Evolutionary conservation across 2,329 filamentous ascomycete genomes (phyloP).

Genomic region (Penicillium rolfsii): DNA sequence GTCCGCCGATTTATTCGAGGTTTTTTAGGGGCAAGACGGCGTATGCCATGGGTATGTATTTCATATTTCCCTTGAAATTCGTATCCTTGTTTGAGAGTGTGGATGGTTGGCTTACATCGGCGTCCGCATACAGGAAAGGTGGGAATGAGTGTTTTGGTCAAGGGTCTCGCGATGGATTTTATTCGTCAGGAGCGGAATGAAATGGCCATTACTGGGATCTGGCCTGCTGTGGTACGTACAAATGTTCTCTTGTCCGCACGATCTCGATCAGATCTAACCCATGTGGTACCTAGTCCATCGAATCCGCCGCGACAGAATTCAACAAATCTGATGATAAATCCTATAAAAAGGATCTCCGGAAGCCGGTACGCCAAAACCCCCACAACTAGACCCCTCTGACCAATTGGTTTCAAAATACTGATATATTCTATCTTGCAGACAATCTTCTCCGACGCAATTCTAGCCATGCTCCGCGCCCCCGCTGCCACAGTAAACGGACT

Average conservation of each 20-base stretch:
- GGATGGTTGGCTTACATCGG: conserved; percentile 4
- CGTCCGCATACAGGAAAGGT: conserved; percentile 61
- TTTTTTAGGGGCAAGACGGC: conserved; percentile 86
- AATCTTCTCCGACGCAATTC: conserved; percentile 79
- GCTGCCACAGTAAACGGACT: conserved; percentile 68
- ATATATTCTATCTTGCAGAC: conserved; percentile 37
- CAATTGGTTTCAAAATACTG: too few species aligned
- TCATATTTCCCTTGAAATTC: too few species aligned
- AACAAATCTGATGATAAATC: conserved; percentile 52
- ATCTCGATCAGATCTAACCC: too few species aligned
- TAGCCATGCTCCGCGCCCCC: conserved; percentile 69
- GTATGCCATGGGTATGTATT: conserved; percentile 65
- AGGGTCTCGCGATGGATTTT: conserved; percentile 82
- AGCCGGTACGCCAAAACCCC: conserved; percentile 48
- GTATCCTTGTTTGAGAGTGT: not conserved
- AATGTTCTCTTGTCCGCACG: too few species aligned
- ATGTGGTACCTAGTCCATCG: conserved; percentile 60
- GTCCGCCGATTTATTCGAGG: conserved; percentile 80
- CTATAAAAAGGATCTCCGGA: conserved; percentile 64
- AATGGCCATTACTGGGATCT: conserved; percentile 81
- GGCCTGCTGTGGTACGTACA: conserved; percentile 71
- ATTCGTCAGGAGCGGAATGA: conserved; percentile 63
- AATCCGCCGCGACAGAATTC: conserved; percentile 72
- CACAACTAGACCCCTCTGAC: not conserved
- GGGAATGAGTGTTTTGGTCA: conserved; percentile 79